phyloP scores from a whole-genome alignment of 345 rosid genomes.

The Capsella bursapastoris region DNA sequence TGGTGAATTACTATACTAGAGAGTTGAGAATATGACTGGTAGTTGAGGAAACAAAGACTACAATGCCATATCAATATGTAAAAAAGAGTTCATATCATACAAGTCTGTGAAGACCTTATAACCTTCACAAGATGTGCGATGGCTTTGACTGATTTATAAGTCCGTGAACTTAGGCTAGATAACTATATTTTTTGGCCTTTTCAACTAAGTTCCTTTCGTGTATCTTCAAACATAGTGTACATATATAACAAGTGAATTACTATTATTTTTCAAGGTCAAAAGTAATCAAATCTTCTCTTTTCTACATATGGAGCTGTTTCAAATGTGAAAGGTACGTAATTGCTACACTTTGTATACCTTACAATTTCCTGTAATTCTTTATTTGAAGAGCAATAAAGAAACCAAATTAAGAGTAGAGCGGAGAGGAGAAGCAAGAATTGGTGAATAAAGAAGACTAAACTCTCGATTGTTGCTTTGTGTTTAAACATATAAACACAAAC shows the following conservation, averaged over 20 bases:
- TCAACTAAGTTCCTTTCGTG: neutral
- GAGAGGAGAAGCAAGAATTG: neutral
- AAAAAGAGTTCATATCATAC: neutral
- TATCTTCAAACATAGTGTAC: neutral
- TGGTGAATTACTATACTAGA: neutral
- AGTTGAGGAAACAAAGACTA: neutral
- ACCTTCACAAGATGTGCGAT: slow-evolving; percentile 6
- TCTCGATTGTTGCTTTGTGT: neutral
- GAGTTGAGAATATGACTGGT: neutral
- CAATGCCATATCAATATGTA: neutral
- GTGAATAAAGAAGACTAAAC: neutral
- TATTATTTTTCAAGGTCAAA: no score
- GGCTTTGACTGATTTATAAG: neutral
- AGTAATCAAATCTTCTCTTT: neutral
- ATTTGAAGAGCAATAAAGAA: slow-evolving; percentile 2
- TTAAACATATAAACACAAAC: neutral
- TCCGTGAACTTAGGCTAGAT: slow-evolving; percentile 9
- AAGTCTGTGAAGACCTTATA: slow-evolving; percentile 2
- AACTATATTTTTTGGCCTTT: neutral
- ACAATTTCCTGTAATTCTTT: neutral
- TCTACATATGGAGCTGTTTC: neutral
- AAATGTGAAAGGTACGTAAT: neutral
- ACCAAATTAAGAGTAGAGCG: neutral
- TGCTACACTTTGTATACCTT: neutral
- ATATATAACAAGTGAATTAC: neutral